Conservation (phyloP, 1,139 yeast genomes). For the Scheffersomyces insectosa region DNA sequence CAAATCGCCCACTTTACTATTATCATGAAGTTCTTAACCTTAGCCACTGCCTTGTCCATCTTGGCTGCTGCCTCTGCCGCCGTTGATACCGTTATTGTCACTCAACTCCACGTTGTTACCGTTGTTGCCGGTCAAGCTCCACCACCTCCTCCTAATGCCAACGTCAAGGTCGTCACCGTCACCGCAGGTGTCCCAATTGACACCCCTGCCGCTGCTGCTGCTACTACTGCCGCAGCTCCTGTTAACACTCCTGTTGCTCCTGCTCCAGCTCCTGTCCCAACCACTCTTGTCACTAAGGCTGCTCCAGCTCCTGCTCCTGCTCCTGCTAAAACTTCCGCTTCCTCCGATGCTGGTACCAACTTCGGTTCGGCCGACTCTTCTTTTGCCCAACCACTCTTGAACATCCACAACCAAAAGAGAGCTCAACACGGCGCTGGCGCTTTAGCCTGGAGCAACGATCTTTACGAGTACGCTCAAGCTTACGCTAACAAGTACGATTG, state of each 20-base stretch:
- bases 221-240: background rate
- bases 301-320: conserved; percentile 5
- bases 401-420: conserved; percentile 69
- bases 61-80: conserved; percentile 15
- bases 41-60: conserved; percentile 16
- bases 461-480: conserved; percentile 67
- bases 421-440: conserved; percentile 61
- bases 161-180: conserved; percentile 4
- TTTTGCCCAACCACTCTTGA: conserved; percentile 44
- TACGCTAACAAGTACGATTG: conserved; percentile 74
- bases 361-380: conserved; percentile 23
- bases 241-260: conserved; percentile 1
- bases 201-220: background rate
- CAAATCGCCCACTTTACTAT: background rate
- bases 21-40: conserved; percentile 19
- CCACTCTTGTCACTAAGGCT: conserved; percentile 2
- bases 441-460: conserved; percentile 62
- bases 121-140: conserved; percentile 13
- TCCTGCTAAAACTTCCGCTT: conserved; percentile 8
- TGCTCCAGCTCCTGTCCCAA: conserved; percentile 1
- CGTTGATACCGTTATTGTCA: conserved; percentile 25
- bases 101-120: conserved; percentile 25
- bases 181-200: background rate
- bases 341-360: conserved; percentile 2
- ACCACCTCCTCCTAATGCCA: background rate